These are phyloP conservation scores for Suhomyces pyralidae DNA, from an alignment of 805 yeast genomes.

Conservation along the genomic window DNA sequence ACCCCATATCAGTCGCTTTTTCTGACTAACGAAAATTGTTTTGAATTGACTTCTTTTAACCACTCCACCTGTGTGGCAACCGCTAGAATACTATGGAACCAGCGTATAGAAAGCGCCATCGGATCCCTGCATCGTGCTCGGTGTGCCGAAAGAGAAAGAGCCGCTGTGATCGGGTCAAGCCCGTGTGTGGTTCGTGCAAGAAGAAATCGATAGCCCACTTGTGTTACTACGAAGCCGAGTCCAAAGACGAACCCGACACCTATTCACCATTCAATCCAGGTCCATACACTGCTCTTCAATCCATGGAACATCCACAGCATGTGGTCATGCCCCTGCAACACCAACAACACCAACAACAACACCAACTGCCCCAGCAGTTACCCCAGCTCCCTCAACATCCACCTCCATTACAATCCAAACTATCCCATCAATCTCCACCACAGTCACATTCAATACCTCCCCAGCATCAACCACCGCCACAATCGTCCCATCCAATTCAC, in stretches of 20 bases:
- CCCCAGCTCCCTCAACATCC: not conserved
- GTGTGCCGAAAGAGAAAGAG: conserved; percentile 44
- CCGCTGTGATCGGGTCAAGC: conserved; percentile 41
- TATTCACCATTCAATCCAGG: not conserved
- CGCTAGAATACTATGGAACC: conserved; percentile 18
- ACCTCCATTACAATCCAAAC: not conserved
- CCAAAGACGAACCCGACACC: conserved; percentile 4
- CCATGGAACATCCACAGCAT: conserved; percentile 2
- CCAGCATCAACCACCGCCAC: conserved; percentile 2
- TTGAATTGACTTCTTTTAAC: not conserved
- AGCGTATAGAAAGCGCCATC: conserved; percentile 31
- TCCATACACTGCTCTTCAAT: conserved; percentile 4
- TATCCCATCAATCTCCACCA: not conserved
- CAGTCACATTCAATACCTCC: not conserved
- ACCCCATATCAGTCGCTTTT: not conserved
- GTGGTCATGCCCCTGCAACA: conserved; percentile 5
- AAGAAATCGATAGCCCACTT: conserved; percentile 43
- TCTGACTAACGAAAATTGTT: not conserved
- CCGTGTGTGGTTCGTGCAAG: conserved; percentile 42
- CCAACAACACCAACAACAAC: not conserved
- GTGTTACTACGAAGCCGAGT: conserved; percentile 34
- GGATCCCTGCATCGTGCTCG: conserved; percentile 43
- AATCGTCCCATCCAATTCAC: not conserved
- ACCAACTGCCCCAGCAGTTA: not conserved
- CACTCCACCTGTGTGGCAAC: not conserved